Evolutionary conservation across 805 yeast species (phyloP), one percentile per base, ranked within the genome.

Genomic region (Kuraishia floccosa): DNA sequence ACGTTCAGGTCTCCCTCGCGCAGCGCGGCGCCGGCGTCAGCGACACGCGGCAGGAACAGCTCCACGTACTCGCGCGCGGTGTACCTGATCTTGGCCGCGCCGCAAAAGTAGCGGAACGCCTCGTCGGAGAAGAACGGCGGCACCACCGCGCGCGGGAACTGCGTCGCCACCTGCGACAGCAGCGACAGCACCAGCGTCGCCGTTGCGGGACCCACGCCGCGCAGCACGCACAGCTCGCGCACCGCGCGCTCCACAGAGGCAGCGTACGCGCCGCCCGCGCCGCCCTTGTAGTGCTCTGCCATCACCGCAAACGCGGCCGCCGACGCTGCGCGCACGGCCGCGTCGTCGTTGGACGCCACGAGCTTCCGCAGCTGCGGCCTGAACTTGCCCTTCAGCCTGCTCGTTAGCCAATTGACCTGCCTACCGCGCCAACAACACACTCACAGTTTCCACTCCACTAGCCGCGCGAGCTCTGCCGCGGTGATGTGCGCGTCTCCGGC

Each of bases 151-250:
- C 70, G 63, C 25, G 61, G 37, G 0, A 66, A 41, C 32, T 65
- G 48, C 26, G 68, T 60, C 3, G 63, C 67, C 5, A n/a, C n/a
- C n/a, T n/a, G n/a, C n/a, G n/a, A n/a, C 14, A 35, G 25, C 13
- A 65, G 37, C 1, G 70, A 63, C 25, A 61, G 37, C 0, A 66
- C 41, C 32, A 66, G 48, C 26, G 68, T 60, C 3, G 63, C 67
- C 5, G 70, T 65, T 5, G 73, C 73, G 1, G 71, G 70, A 0
- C 73, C 73, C 4, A 66, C 68, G 0, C 72, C 73, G 27, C 48
- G 47, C 24, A 66, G 46, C 24, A 49, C 50, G 35, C 64, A 56
- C 4, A 58, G 31, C 17, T 36, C 39, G 20, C 53, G 54, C 30
- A 63, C 28, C 3, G 60, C 33, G 8, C 36, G 34, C 28, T 47